phyloP scores from a whole-genome alignment of 371 early-diverging fungal genomes.

The Apophysomyces variabilis region DNA sequence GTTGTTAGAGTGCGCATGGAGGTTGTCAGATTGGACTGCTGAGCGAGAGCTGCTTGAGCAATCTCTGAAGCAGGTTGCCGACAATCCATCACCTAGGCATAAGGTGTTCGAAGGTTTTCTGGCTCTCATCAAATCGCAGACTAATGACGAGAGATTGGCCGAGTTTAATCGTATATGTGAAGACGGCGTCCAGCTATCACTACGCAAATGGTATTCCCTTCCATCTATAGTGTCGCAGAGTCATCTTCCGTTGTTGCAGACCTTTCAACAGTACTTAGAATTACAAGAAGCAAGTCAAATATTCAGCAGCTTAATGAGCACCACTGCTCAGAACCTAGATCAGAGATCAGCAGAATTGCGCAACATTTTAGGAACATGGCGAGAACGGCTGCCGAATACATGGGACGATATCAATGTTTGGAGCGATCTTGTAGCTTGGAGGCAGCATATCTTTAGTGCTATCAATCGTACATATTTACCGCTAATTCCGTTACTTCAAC shows the following conservation, averaged over 20 bases:
- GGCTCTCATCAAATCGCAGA: conserved; percentile 70
- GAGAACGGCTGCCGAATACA: conserved; percentile 95
- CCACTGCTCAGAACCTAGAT: conserved; percentile 83
- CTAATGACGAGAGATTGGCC: conserved; percentile 62
- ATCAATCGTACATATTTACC: conserved; percentile 96
- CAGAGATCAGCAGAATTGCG: conserved; percentile 87
- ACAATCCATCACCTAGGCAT: conserved; percentile 68
- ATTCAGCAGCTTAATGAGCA: conserved; percentile 76
- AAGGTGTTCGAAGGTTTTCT: conserved; percentile 90
- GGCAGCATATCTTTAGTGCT: conserved; percentile 95
- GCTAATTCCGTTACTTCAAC: conserved; percentile 72
- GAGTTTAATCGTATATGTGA: conserved; percentile 86
- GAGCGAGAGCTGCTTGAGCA: conserved; percentile 77
- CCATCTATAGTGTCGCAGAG: conserved; percentile 84
- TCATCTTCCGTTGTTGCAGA: conserved; percentile 86
- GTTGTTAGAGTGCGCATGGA: conserved; percentile 90
- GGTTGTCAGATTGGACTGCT: conserved; percentile 87
- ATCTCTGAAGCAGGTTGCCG: conserved; percentile 63
- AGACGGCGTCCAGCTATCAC: conserved; percentile 85
- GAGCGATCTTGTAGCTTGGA: conserved; percentile 98
- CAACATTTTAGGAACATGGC: conserved; percentile 92
- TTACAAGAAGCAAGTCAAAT: conserved; percentile 91
- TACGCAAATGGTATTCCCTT: conserved; percentile 87
- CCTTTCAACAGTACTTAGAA: conserved; percentile 96
- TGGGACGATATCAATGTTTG: conserved; percentile 98